Evolutionary conservation across 768 basidiomycete genomes (phyloP).

Genomic region (Pleurotus tuber-regium): DNA sequence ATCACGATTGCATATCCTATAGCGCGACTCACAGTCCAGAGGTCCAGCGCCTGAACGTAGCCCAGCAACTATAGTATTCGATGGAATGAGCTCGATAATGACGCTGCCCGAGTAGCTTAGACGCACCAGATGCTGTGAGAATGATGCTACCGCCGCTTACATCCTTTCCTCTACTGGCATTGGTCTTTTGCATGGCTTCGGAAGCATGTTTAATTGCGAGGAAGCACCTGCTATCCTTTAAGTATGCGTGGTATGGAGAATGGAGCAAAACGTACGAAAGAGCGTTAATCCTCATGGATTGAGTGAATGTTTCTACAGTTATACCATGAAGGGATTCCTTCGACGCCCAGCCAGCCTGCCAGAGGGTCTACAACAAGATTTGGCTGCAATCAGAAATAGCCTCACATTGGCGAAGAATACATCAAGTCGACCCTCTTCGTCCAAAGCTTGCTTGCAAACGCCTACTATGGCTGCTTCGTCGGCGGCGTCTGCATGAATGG

Average conservation of each 20-base stretch:
- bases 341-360: slow-evolving; percentile 69
- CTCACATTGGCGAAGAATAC: slow-evolving; percentile 94
- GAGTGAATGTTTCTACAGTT: slow-evolving; percentile 66
- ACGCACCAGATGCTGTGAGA: slow-evolving; percentile 78
- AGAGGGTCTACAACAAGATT: slow-evolving; percentile 6
- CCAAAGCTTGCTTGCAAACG: slow-evolving; percentile 68
- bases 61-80: slow-evolving; percentile 60
- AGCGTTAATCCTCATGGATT: slow-evolving; percentile 74
- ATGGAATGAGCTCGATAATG: neutral
- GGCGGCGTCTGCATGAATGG: slow-evolving; percentile 78
- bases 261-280: slow-evolving; percentile 39
- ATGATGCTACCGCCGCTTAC: slow-evolving; percentile 79
- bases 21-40: slow-evolving; percentile 63
- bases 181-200: slow-evolving; percentile 70
- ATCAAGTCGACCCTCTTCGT: slow-evolving; percentile 85
- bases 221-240: slow-evolving; percentile 62
- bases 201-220: slow-evolving; percentile 87
- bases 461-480: slow-evolving; percentile 66
- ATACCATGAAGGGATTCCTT: slow-evolving; percentile 45
- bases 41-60: slow-evolving; percentile 80
- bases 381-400: neutral
- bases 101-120: neutral
- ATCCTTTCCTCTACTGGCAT: slow-evolving; percentile 67
- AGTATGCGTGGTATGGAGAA: neutral
- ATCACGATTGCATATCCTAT: slow-evolving; percentile 12